Base-by-base conservation (phyloP, 495 filamentous ascomycete genomes). In the Hypoxylon rickii region DNA sequence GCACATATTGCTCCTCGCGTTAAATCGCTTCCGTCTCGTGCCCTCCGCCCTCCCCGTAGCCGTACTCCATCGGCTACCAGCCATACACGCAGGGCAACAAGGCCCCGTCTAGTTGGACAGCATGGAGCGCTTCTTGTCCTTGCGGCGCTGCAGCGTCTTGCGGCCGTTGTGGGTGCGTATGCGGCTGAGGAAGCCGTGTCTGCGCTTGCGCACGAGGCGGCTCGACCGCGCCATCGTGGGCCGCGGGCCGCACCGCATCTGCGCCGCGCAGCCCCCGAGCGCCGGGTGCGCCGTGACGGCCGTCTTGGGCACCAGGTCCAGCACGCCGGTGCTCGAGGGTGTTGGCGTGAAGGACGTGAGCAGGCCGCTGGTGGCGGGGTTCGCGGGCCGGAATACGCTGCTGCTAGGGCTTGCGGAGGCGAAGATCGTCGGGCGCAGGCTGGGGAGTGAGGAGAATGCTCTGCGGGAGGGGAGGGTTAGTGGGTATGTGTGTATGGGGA, bases 171-270 rank as follows among this genome's bases (percentile, higher is more conserved):
- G 62, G 6, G 72, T 70, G 48, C 54, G 56, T 11, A 71, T 43
- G 19, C 76, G 59, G 51, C 68, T 73, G n/a, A 79, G 51, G 55
- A 78, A 79, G 11, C 76, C 76, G 45, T 76, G 73, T 12, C 73
- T 61, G 21, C 76, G 57, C 69, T 78, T 78, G 63, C 76, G 73
- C n/a, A 76, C 55, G n/a, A 79, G 64, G n/a, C 76, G 68, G 34
- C 62, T 75, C 24, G 24, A 36, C 12, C 64, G 50, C 22, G 69
- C 65, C 73, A 77, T 72, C 31, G 73, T 78, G 26, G 74, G 62
- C 18, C 75, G 70, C 31, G 76, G 76, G 0, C 73, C 76, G 69
- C 66, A 78, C 15, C 76, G 72, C 37, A 77, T 65, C 65, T 79
- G 76, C 34, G 54, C 20, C n/a, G 44, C 44, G 39, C 44, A 34